These are phyloP conservation scores for Talaromyces sp. DNA, from an alignment of 2,329 filamentous ascomycete genomes.

Conservation along the genomic window DNA sequence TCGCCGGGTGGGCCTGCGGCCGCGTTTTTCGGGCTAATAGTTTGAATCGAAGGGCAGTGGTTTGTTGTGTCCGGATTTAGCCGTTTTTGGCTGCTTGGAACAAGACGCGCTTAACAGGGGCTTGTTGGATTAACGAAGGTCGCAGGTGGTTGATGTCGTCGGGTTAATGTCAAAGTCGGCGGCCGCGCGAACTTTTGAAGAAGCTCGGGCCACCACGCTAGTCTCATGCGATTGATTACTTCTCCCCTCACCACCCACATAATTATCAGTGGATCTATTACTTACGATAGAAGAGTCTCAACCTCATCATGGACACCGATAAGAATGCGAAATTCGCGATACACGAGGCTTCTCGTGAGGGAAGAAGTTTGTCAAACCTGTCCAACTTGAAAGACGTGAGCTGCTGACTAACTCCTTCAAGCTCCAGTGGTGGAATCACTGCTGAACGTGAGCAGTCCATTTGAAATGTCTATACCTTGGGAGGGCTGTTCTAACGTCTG, in stretches of 20 bases:
- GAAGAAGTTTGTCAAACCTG: slow-evolving; percentile 59
- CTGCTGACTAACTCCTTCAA: slow-evolving; percentile 33
- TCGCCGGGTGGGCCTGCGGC: not conserved
- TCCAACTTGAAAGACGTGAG: not conserved
- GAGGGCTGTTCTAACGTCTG: not conserved
- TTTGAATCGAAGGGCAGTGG: not conserved
- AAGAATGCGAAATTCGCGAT: slow-evolving; percentile 68
- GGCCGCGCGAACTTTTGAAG: slow-evolving; percentile 11
- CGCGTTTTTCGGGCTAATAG: not conserved
- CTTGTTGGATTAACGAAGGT: not conserved
- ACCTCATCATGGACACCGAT: slow-evolving; percentile 33
- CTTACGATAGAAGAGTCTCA: not conserved
- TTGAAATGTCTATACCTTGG: not conserved
- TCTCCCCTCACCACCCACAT: not conserved
- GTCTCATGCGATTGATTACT: not conserved
- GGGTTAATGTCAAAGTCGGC: not conserved
- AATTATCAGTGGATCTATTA: not conserved
- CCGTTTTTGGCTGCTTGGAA: not conserved
- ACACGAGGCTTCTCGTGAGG: slow-evolving; percentile 81
- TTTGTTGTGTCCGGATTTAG: not conserved
- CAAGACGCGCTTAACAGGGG: not conserved
- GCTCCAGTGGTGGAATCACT: slow-evolving; percentile 69
- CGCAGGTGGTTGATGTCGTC: not conserved
- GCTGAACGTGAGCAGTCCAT: slow-evolving; percentile 52
- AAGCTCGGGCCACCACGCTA: slow-evolving; percentile 14